Conservation (phyloP, 345 rosid species). For the Rhizophora mangle region DNA sequence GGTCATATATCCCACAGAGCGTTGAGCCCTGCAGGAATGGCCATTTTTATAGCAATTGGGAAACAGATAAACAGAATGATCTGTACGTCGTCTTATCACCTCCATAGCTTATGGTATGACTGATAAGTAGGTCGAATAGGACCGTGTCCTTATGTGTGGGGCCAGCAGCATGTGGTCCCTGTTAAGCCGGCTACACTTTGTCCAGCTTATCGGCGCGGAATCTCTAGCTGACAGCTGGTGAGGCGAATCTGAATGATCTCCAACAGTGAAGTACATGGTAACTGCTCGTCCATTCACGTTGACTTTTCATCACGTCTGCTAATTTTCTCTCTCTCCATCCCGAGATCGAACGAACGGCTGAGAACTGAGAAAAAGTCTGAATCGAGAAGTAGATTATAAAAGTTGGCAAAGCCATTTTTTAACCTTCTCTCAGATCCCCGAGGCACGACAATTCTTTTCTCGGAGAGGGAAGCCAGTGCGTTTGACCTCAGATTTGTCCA, state of each 20-base stretch:
- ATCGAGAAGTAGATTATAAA: neutral
- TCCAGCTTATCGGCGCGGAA: conserved; percentile 75
- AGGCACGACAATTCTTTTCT: conserved; percentile 41
- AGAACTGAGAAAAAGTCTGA: conserved; percentile 14
- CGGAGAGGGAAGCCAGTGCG: conserved; percentile 6
- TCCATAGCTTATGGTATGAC: rapidly evolving
- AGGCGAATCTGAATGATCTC: neutral
- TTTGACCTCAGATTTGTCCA: conserved; percentile 29
- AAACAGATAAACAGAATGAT: conserved; percentile 50
- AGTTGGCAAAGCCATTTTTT: conserved; percentile 22
- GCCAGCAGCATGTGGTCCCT: conserved; percentile 20
- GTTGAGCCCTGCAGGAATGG: conserved; percentile 42
- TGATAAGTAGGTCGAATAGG: conserved; percentile 3
- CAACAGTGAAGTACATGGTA: neutral
- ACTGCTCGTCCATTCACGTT: neutral
- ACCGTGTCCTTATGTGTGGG: rapidly evolving
- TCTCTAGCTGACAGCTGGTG: conserved; percentile 53
- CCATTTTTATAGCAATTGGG: conserved; percentile 42
- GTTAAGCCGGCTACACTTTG: conserved; percentile 67
- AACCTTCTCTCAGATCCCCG: conserved; percentile 32
- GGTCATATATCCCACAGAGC: conserved; percentile 24
- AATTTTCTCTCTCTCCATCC: too few relatives aligned
- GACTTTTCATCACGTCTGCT: neutral
- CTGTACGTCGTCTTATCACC: rapidly evolving
- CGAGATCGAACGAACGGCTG: conserved; percentile 28